A percentile compares a stretch with the other conserved stretches of the same genome.
phyloP scores from a whole-genome alignment of 108 stramenopile species.

The Fragilaria crotonensis region DNA sequence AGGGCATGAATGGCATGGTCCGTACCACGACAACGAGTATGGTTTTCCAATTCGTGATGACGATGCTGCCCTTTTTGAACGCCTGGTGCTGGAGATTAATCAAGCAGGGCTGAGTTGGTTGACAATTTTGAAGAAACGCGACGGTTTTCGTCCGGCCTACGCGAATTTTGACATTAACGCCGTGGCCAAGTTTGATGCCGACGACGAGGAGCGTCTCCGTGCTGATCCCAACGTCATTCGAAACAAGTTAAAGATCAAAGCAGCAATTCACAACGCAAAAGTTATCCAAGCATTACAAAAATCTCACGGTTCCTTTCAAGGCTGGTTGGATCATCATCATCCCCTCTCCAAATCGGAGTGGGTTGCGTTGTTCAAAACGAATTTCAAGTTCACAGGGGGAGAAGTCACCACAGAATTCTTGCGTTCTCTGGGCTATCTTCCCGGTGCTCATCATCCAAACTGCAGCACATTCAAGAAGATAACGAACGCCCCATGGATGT shows the following conservation, averaged over 20 bases:
- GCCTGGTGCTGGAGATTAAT: conserved; percentile 53
- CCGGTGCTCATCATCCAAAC: background rate
- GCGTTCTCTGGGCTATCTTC: background rate
- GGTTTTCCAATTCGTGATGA: conserved; percentile 5
- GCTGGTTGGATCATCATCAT: background rate
- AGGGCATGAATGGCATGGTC: conserved; percentile 4
- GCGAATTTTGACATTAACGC: conserved; percentile 50
- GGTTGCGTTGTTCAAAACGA: background rate
- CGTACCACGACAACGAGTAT: background rate
- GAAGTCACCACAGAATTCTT: background rate
- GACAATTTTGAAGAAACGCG: conserved; percentile 63
- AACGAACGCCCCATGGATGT: background rate
- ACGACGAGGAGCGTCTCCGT: conserved; percentile 13
- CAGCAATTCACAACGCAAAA: conserved; percentile 46
- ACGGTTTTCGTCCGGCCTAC: conserved; percentile 52
- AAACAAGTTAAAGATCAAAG: conserved; percentile 52
- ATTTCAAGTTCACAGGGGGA: background rate
- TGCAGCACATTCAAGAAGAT: background rate
- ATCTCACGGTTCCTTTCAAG: background rate
- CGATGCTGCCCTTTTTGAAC: conserved; percentile 56
- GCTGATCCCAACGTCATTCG: conserved; percentile 33
- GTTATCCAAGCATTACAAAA: conserved; percentile 20
- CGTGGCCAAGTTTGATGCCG: conserved; percentile 42
- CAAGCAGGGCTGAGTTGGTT: conserved; percentile 69
- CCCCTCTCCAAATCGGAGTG: background rate